Percentiles rank a stretch among this genome's conserved stretches.
Evolutionary conservation across 176 grass and related monocot species (phyloP).

Genomic region (Cenchrus americanus): DNA sequence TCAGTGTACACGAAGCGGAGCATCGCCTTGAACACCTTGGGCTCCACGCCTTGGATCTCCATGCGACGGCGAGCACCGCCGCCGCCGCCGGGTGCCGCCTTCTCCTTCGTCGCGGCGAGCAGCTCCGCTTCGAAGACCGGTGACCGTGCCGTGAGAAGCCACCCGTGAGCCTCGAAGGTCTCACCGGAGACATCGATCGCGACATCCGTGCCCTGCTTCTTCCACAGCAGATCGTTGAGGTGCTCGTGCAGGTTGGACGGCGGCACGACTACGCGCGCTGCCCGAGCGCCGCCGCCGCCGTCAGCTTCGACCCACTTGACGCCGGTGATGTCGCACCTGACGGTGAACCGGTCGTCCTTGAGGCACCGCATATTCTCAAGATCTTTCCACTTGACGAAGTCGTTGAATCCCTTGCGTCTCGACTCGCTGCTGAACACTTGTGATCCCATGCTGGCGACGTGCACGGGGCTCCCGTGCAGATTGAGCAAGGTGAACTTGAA

Average conservation of each 20-base stretch:
- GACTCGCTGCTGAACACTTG: too few relatives aligned
- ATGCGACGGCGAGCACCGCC: background rate
- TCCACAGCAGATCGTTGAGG: conserved; percentile 1
- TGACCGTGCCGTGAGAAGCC: background rate
- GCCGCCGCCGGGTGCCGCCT: too few relatives aligned
- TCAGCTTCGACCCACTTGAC: background rate
- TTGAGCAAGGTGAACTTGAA: conserved; percentile 13
- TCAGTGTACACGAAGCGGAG: conserved; percentile 16
- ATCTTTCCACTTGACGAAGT: too few relatives aligned
- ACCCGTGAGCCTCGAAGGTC: conserved; percentile 12
- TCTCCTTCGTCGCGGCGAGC: background rate
- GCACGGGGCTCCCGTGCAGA: background rate
- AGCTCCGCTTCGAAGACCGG: background rate
- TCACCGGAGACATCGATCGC: background rate
- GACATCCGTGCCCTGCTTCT: background rate
- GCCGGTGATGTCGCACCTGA: background rate
- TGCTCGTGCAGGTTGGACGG: conserved; percentile 1
- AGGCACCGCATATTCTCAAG: too few relatives aligned
- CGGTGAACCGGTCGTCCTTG: too few relatives aligned
- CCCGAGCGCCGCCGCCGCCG: background rate
- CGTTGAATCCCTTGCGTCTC: too few relatives aligned
- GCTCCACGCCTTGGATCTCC: background rate
- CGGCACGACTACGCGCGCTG: background rate
- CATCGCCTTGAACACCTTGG: background rate
- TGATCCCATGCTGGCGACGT: too few relatives aligned